These are phyloP conservation scores for Nigrospora osmanthi DNA, from an alignment of 2,329 filamentous ascomycete species.

Conservation along the genomic window DNA sequence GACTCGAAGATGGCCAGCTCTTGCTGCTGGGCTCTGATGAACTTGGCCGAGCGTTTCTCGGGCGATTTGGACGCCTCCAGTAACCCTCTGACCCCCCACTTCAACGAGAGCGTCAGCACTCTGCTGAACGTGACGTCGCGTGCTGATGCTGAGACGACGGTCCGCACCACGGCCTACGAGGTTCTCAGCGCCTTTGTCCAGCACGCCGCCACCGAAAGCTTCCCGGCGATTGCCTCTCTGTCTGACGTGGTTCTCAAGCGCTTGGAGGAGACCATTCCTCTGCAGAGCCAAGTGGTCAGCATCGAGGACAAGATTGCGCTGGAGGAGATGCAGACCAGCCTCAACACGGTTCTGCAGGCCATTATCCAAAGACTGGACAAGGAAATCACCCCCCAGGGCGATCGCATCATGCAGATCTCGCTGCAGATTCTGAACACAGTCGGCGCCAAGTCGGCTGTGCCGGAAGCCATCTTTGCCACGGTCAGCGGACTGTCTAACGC, in stretches of 20 bases:
- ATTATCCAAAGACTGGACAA: conserved; percentile 88
- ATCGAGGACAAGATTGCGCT: conserved; percentile 93
- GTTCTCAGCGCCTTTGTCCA: conserved; percentile 92
- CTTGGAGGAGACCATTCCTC: conserved; percentile 78
- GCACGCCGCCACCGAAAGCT: conserved; percentile 80
- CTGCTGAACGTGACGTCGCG: conserved; percentile 81
- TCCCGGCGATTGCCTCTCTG: conserved; percentile 71
- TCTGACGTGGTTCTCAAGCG: conserved; percentile 87
- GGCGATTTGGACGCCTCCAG: conserved; percentile 69
- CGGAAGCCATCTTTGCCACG: conserved; percentile 86
- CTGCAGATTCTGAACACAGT: conserved; percentile 73
- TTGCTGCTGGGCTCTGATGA: conserved; percentile 99
- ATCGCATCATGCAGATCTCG: conserved; percentile 87
- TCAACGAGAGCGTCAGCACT: conserved; percentile 83
- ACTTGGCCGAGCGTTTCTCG: conserved; percentile 90
- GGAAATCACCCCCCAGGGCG: conserved; percentile 82
- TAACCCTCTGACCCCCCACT: conserved; percentile 85
- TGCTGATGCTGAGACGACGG: conserved; percentile 73
- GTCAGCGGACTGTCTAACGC: conserved; percentile 88
- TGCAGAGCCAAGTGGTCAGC: conserved; percentile 91
- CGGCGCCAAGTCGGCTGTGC: conserved; percentile 83
- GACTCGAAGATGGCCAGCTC: conserved; percentile 96
- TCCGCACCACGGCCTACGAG: conserved; percentile 93
- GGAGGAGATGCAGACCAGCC: conserved; percentile 95
- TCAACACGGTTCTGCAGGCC: conserved; percentile 83